These are phyloP conservation scores for Lindgomyces ingoldianus DNA, from an alignment of 495 filamentous ascomycete species.

Conservation along the genomic window DNA sequence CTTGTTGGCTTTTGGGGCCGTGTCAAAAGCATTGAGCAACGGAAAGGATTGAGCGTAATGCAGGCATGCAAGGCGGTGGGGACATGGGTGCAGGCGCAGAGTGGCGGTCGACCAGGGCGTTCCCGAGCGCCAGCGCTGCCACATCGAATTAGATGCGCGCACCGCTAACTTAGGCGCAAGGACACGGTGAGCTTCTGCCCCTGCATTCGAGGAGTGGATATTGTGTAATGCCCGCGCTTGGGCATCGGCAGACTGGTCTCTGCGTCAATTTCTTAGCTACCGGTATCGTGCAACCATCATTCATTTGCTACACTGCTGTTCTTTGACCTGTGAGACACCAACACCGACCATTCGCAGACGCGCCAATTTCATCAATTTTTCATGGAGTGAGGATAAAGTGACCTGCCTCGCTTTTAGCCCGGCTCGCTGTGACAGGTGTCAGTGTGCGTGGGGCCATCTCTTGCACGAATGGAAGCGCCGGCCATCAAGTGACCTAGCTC, in stretches of 20 bases:
- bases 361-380: not conserved
- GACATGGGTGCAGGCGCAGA: not conserved
- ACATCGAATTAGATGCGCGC: slow-evolving; percentile 17
- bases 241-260: slow-evolving; percentile 3
- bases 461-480: slow-evolving; percentile 27
- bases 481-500: slow-evolving; percentile 28
- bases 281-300: slow-evolving; percentile 1
- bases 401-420: not conserved
- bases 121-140: slow-evolving; percentile 21
- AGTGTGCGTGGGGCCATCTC: not conserved
- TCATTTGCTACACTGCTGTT: slow-evolving; percentile 14
- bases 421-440: not conserved
- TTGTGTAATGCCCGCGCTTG: slow-evolving; percentile 12
- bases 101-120: slow-evolving; percentile 4
- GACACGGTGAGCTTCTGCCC: not conserved
- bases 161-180: slow-evolving; percentile 21
- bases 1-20: slow-evolving; percentile 23
- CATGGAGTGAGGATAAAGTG: not conserved
- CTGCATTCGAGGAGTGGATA: slow-evolving; percentile 8
- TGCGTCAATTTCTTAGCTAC: not conserved
- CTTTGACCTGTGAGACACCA: slow-evolving; percentile 33
- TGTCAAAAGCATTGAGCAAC: slow-evolving; percentile 13
- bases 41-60: not conserved
- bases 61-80: not conserved
- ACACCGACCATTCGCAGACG: slow-evolving; percentile 18